phyloP scores from a whole-genome alignment of 805 yeast species.

The Candida pseudoglaebosa region DNA sequence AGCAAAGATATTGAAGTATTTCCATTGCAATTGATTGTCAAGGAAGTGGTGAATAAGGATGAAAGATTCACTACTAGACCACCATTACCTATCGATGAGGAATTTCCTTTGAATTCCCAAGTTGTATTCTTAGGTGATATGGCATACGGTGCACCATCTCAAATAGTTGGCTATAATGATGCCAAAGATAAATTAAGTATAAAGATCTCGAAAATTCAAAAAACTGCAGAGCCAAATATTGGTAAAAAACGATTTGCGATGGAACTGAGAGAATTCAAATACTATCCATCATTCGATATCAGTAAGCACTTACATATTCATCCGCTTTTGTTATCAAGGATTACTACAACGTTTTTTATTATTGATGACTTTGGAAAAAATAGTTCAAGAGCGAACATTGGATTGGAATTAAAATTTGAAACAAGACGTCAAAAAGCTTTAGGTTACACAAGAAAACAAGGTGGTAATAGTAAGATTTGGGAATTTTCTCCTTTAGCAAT shows the following conservation, averaged over 20 bases:
- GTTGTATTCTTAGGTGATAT: slow-evolving; percentile 80
- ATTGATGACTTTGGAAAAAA: slow-evolving; percentile 45
- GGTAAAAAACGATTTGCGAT: slow-evolving; percentile 58
- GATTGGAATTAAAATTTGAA: slow-evolving; percentile 82
- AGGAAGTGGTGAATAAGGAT: slow-evolving; percentile 69
- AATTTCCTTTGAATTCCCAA: slow-evolving; percentile 69
- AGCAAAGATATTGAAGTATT: slow-evolving; percentile 47
- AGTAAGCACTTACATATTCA: slow-evolving; percentile 54
- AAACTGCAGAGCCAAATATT: slow-evolving; percentile 53
- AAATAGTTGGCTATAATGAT: slow-evolving; percentile 56
- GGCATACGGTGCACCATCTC: slow-evolving; percentile 82
- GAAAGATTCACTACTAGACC: slow-evolving; percentile 66
- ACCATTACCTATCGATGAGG: slow-evolving; percentile 75
- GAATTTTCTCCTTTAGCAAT: slow-evolving; percentile 76
- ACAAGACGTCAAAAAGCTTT: slow-evolving; percentile 74
- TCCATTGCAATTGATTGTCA: slow-evolving; percentile 82
- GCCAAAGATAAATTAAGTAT: slow-evolving; percentile 46
- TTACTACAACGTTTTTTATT: slow-evolving; percentile 71
- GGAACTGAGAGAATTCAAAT: slow-evolving; percentile 55
- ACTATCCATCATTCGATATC: slow-evolving; percentile 62
- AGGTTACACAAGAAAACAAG: slow-evolving; percentile 69
- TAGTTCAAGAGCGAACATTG: slow-evolving; percentile 57
- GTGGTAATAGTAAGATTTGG: slow-evolving; percentile 56
- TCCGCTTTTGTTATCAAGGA: slow-evolving; percentile 66
- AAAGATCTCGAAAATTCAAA: slow-evolving; percentile 33